phyloP scores from a whole-genome alignment of 108 stramenopile species.

The Pseudonitzschia delicatissima region DNA sequence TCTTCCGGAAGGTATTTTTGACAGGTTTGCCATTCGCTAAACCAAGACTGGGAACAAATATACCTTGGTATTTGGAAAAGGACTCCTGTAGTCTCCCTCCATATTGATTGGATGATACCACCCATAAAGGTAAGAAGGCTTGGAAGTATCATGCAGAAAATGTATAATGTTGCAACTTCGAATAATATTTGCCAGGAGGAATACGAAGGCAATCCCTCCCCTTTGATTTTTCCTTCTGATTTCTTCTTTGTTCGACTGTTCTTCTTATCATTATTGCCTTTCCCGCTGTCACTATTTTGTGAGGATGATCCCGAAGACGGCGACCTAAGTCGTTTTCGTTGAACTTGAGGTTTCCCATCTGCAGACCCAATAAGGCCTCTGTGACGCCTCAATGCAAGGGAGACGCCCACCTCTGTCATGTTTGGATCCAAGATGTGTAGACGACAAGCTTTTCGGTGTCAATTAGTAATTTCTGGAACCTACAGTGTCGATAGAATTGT shows the following conservation, averaged over 20 bases:
- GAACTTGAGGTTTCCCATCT: background rate
- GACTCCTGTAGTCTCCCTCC: constrained; percentile 4
- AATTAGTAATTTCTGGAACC: background rate
- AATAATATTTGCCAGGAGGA: constrained; percentile 31
- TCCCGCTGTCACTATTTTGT: background rate
- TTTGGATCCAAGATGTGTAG: background rate
- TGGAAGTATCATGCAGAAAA: constrained; percentile 36
- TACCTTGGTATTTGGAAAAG: constrained; percentile 13
- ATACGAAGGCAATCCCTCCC: constrained; percentile 8
- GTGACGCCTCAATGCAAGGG: constrained; percentile 22
- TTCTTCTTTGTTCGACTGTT: background rate
- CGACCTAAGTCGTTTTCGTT: constrained; percentile 9
- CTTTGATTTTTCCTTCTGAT: background rate
- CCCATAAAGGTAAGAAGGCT: constrained; percentile 11
- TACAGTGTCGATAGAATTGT: no score
- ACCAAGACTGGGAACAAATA: constrained; percentile 22
- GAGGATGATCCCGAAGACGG: background rate
- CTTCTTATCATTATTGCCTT: background rate
- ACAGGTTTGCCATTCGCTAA: constrained; percentile 16
- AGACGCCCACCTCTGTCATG: constrained; percentile 33
- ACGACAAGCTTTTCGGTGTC: background rate
- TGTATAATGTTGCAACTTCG: constrained; percentile 37
- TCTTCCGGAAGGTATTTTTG: constrained; percentile 5
- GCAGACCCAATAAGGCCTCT: constrained; percentile 11
- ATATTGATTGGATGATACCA: constrained; percentile 7